Evolutionary conservation across 2,329 filamentous ascomycete genomes (phyloP), one percentile per base, ranked within the genome.

Genomic region (Exophiala aquamarina): DNA sequence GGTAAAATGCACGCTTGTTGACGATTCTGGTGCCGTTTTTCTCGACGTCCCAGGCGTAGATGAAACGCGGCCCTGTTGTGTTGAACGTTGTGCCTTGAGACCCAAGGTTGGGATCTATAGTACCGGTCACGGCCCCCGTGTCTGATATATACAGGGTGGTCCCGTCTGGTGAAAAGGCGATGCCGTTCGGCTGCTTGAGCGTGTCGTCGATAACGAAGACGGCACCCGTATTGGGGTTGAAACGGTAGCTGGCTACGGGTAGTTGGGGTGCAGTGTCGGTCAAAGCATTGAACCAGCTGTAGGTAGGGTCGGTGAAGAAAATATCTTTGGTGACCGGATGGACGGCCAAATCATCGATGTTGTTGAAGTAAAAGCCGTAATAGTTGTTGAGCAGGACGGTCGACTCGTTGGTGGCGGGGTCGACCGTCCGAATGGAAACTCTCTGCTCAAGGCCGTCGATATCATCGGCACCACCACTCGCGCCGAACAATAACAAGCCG

Each of bases 261-360:
- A 70, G 51, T 8, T 55, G 43, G 3, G 69, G 67, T 3, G 64
- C 53, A 0, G 67, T 67, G 45, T 69, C 67, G 18, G 61, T 66
- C 15, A 66, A 59, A 11, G 41, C 54, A 44, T 63, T 66, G 53
- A 63, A 67, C 61, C 64, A 70, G 17, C 58, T 63, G 50, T 71
- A 70, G 31, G 63, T 57, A 5, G 71, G 68, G 52, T 76, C 74
- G 1, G 74, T 76, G 61, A 77, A 76, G 71, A 73, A 77, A 33
- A 77, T 62, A 33, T 73, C 69, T 37, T 70, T 71, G 1, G 67
- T 69, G 14, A 41, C 34, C 4, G 60, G 54, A 23, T 71, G 67
- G 34, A 74, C 66, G 42, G 68, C 63, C 5, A 69, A 60, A 47
- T 75, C 72, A 57, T 75, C 70, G 41, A 72, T 55, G 18, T 61